Evolutionary conservation across 169 alveolate species (phyloP), one percentile per base, ranked within the genome.

Genomic region (Plasmodium gallinaceum): DNA sequence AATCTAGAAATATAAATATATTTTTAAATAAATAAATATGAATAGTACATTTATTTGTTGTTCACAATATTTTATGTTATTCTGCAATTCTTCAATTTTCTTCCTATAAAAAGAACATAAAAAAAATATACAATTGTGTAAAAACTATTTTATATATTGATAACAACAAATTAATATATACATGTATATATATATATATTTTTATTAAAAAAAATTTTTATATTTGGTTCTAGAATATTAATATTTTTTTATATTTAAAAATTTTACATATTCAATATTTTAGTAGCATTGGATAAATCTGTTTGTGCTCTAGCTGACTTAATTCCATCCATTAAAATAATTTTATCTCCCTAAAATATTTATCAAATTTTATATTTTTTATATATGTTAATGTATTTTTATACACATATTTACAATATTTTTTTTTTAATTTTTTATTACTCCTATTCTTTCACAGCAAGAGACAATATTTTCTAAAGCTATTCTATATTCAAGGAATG

Each of bases 371-470:
- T 16, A 16, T 10, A 10, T 16, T 54, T 16, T 54, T 10, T 32
- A 32, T 4, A 32, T 32, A 32, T 32, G 4, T 48, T 24, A 14
- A 43, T 22, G 16, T 20, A 39, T 37, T 24, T 37, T 12, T 6
- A n/a, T 9, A 22, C 14, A 69, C 1, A 12, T 24, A 45, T 69
- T 3, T 24, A 32, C 39, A 32, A 2, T 32, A 42, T 52, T 4
- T 9, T 20, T 70, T 42, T 45, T 12, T 58, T n/a, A 16, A 12
- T 71, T 24, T 12, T 42, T n/a, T 54, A 51, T 78, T 78, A 78
- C 89, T 24, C 89, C 89, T 16, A 78, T 78, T 78, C 64, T 48
- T 58, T 78, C 89, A 60, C 89, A 78, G 9, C 89, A 78, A n/a
- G 89, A 78, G 37, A 65, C 89, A 7, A 78, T 78, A 52, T 70